These are phyloP conservation scores for Coniferiporia sulphurascens DNA, from an alignment of 1,284 basidiomycete species.

Conservation along the genomic window DNA sequence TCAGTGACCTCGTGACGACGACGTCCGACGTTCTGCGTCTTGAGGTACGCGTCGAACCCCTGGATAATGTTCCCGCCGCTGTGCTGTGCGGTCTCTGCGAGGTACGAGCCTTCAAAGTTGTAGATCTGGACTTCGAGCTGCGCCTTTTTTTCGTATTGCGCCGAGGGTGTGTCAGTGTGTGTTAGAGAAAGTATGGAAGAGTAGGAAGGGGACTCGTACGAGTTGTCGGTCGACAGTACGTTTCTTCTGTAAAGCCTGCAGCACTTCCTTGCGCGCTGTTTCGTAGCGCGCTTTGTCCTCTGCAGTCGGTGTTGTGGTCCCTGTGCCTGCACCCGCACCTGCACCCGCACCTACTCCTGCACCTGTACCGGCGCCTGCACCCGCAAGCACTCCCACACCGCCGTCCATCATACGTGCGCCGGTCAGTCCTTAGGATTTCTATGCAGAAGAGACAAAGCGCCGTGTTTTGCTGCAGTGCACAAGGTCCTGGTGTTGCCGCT, in stretches of 20 bases:
- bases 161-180: no score
- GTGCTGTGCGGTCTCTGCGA: conserved; percentile 66
- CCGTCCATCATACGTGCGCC: no score
- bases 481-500: no score
- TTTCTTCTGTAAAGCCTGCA: conserved; percentile 65
- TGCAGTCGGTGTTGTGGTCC: conserved; percentile 30
- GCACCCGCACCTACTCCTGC: not conserved
- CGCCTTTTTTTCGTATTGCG: conserved; percentile 38
- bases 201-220: conserved; percentile 37
- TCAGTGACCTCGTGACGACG: conserved; percentile 71
- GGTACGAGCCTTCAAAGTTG: conserved; percentile 64
- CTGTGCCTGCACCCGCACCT: conserved; percentile 12
- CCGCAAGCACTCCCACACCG: no score
- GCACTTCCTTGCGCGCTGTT: conserved; percentile 62
- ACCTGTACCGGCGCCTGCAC: not conserved
- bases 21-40: conserved; percentile 61
- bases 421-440: no score
- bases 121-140: conserved; percentile 71
- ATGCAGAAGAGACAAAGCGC: no score
- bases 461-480: no score
- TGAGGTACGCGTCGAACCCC: conserved; percentile 78
- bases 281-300: conserved; percentile 70
- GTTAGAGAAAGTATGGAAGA: no score
- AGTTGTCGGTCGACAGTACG: conserved; percentile 66
- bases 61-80: conserved; percentile 80